These are phyloP conservation scores for Xylaria sp. DNA, from an alignment of 2,329 filamentous ascomycete genomes.

Conservation along the genomic window DNA sequence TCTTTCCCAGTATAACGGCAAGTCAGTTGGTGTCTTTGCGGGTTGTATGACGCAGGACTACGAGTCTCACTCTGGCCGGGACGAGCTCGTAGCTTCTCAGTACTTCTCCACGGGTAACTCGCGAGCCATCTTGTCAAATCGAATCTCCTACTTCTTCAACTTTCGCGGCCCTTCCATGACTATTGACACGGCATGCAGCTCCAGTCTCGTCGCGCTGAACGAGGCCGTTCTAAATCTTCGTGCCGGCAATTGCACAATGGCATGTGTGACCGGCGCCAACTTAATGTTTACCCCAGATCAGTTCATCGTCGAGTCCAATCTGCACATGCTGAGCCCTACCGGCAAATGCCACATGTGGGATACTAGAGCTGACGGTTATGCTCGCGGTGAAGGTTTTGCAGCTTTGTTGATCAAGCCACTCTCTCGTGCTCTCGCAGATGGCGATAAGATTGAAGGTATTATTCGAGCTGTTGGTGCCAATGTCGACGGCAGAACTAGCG, in stretches of 20 bases:
- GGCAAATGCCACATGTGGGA: constrained; percentile 63
- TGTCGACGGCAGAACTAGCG: constrained; percentile 62
- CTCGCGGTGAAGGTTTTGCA: constrained; percentile 66
- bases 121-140: constrained; percentile 52
- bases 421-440: constrained; percentile 62
- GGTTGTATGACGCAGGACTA: constrained; percentile 52
- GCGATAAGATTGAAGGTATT: constrained; percentile 58
- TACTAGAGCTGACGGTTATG: constrained; percentile 64
- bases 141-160: constrained; percentile 56
- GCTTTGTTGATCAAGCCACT: constrained; percentile 63
- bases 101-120: constrained; percentile 52
- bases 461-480: constrained; percentile 62
- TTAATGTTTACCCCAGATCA: constrained; percentile 57
- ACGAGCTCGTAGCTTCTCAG: constrained; percentile 46
- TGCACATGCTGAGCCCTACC: constrained; percentile 59
- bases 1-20: constrained; percentile 44
- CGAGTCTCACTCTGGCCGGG: constrained; percentile 46
- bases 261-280: constrained; percentile 58
- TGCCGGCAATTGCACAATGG: constrained; percentile 53
- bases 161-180: constrained; percentile 54
- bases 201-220: constrained; percentile 53
- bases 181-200: constrained; percentile 57
- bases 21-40: constrained; percentile 48
- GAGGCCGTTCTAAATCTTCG: constrained; percentile 55
- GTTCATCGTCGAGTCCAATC: constrained; percentile 56